Percentiles rank a stretch among this genome's conserved stretches.
These are phyloP conservation scores for Aspergillus pseudonomiae DNA, from an alignment of 2,329 filamentous ascomycete genomes.

Conservation along the genomic window DNA sequence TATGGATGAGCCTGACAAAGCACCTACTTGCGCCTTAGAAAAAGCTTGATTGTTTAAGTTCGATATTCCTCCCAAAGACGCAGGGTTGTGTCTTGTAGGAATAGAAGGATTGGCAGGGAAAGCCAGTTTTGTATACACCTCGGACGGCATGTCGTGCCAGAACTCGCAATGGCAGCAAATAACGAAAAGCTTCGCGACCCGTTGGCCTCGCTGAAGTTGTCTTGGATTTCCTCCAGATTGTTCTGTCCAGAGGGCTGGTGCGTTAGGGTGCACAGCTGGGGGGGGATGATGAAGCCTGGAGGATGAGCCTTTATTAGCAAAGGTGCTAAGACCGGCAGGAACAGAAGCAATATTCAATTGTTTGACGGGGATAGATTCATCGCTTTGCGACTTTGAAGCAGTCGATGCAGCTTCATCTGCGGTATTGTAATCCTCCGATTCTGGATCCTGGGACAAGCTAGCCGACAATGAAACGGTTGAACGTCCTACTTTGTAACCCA, in stretches of 20 bases:
- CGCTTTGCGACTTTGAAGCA: conserved; percentile 14
- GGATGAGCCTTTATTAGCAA: neutral
- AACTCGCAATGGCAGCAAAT: conserved; percentile 48
- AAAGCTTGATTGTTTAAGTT: neutral
- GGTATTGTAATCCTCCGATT: conserved; percentile 36
- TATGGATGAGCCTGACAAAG: neutral
- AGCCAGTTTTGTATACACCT: conserved; percentile 41
- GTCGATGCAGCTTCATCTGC: conserved; percentile 31
- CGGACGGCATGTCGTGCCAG: conserved; percentile 48
- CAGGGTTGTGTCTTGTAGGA: neutral
- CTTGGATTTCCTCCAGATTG: conserved; percentile 21
- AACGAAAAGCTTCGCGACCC: conserved; percentile 44
- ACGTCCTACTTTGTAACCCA: neutral
- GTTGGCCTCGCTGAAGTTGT: conserved; percentile 20
- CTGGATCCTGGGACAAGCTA: conserved; percentile 22
- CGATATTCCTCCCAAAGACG: neutral
- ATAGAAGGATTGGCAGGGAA: conserved; percentile 25
- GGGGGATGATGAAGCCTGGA: neutral
- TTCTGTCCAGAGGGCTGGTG: conserved; percentile 6
- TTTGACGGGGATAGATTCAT: conserved; percentile 6
- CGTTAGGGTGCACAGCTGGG: conserved; percentile 1
- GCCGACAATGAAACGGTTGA: conserved; percentile 20
- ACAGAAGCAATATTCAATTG: neutral
- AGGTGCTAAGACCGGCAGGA: neutral
- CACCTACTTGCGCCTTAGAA: neutral